A percentile compares a stretch with the other conserved stretches of the same genome.
These are phyloP conservation scores for Oropetium thomaeum DNA, from an alignment of 176 grass and related monocot species.

Conservation along the genomic window DNA sequence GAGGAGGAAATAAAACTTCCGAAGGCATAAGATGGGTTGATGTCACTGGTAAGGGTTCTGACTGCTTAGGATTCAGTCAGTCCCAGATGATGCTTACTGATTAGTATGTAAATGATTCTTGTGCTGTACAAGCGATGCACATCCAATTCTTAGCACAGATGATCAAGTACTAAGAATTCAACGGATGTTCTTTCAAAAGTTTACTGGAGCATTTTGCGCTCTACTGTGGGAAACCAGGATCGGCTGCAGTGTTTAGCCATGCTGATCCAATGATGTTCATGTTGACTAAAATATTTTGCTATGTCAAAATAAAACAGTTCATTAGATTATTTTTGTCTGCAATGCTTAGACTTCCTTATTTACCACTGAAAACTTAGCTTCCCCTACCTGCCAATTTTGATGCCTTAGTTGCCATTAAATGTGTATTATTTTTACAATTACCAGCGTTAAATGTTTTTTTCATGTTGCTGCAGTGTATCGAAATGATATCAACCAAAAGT, in stretches of 20 bases:
- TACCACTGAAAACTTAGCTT: no score
- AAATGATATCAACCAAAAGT: no score
- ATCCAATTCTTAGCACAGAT: slow-evolving; percentile 29
- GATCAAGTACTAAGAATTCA: slow-evolving; percentile 25
- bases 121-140: slow-evolving; percentile 24
- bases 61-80: slow-evolving; percentile 20
- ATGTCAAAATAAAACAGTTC: slow-evolving; percentile 29
- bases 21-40: slow-evolving; percentile 24
- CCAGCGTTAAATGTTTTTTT: no score
- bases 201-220: slow-evolving; percentile 29
- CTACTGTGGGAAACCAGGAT: slow-evolving; percentile 22
- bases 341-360: no score
- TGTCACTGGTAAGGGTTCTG: slow-evolving; percentile 1
- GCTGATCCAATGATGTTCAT: slow-evolving; percentile 32
- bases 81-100: slow-evolving; percentile 34
- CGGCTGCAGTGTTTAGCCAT: slow-evolving; percentile 31
- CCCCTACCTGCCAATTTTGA: no score
- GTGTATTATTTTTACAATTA: no score
- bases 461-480: no score
- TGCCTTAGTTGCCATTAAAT: no score
- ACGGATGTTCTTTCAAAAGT: slow-evolving; percentile 41
- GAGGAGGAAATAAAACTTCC: slow-evolving; percentile 57
- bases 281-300: slow-evolving; percentile 31
- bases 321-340: neutral
- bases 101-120: slow-evolving; percentile 36